These are phyloP conservation scores for Asterella californica DNA, from an alignment of 225 moss, liverwort and hornwort genomes.

Conservation along the genomic window DNA sequence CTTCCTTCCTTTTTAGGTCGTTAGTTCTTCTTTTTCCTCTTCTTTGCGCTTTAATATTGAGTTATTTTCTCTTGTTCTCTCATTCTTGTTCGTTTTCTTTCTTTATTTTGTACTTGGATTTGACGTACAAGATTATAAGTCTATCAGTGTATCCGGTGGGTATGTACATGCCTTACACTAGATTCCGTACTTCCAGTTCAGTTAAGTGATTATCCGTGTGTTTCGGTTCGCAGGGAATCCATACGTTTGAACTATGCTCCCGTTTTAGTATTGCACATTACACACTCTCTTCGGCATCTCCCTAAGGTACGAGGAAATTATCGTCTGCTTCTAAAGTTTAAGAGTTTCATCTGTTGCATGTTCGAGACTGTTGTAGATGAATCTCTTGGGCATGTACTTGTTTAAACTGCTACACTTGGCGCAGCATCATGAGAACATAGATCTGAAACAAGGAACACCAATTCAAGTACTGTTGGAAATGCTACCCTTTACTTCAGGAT, in stretches of 20 bases:
- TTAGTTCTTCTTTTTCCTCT: too few species aligned
- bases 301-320: conserved; percentile 56
- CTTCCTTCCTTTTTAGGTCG: too few species aligned
- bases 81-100: too few species aligned
- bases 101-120: too few species aligned
- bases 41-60: too few species aligned
- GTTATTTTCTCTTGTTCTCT: too few species aligned
- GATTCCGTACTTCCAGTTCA: too few species aligned
- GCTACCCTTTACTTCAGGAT: conserved; percentile 47
- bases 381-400: neutral
- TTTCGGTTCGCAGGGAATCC: conserved; percentile 52
- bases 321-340: neutral
- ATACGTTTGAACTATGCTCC: conserved; percentile 89
- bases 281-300: conserved; percentile 68
- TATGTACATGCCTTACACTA: too few species aligned
- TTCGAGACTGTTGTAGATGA: neutral
- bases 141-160: too few species aligned
- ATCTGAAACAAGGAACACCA: neutral
- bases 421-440: neutral
- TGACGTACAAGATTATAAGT: too few species aligned
- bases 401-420: neutral
- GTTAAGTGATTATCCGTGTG: neutral
- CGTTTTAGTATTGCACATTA: conserved; percentile 59
- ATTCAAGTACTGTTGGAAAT: neutral
- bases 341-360: neutral